These are phyloP conservation scores for Fusarium sambucinum DNA, from an alignment of 2,329 filamentous ascomycete species.

Conservation along the genomic window DNA sequence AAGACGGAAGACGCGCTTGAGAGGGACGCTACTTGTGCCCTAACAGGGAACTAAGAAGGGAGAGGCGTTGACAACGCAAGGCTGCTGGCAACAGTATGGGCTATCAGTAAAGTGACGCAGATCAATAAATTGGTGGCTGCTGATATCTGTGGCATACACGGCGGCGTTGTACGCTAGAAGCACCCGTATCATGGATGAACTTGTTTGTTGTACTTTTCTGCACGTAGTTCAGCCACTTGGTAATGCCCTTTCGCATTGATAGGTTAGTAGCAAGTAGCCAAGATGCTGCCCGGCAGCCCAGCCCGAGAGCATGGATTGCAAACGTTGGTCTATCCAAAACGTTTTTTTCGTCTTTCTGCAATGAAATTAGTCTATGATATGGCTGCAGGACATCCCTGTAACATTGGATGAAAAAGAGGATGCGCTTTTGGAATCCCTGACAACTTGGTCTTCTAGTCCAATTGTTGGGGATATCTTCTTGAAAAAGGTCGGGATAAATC, in stretches of 20 bases:
- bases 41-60: slow-evolving; percentile 33
- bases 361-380: slow-evolving; percentile 28
- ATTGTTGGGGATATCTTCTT: slow-evolving; percentile 20
- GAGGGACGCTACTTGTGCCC: slow-evolving; percentile 11
- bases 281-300: neutral
- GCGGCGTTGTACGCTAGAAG: neutral
- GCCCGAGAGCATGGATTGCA: neutral
- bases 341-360: slow-evolving; percentile 17
- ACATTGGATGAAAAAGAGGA: slow-evolving; percentile 19
- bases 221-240: neutral
- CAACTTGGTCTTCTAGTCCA: slow-evolving; percentile 4
- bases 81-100: neutral
- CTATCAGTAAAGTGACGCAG: slow-evolving; percentile 19
- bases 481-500: slow-evolving; percentile 9
- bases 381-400: slow-evolving; percentile 24
- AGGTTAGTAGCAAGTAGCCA: neutral
- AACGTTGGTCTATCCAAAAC: neutral
- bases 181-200: neutral
- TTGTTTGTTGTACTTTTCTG: neutral
- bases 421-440: slow-evolving; percentile 17
- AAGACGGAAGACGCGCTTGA: slow-evolving; percentile 21
- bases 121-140: neutral
- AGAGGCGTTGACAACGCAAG: slow-evolving; percentile 33
- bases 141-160: neutral
- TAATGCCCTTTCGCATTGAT: neutral